phyloP scores from a whole-genome alignment of 768 basidiomycete genomes.

The Gloeostereum incarnatum region DNA sequence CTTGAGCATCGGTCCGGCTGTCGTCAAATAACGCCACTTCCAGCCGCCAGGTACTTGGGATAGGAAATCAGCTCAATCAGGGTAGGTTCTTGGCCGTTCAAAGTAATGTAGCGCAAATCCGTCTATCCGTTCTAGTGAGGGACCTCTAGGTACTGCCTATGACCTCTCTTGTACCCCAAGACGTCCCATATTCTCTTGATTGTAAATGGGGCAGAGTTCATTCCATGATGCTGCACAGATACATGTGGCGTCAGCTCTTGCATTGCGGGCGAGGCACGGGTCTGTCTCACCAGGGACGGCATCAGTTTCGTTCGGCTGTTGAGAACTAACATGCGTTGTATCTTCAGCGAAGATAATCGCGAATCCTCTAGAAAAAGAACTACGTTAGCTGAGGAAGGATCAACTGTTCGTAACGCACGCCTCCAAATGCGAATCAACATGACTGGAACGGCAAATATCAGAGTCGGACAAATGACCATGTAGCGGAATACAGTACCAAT shows the following conservation, averaged over 20 bases:
- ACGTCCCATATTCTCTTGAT: too few species aligned
- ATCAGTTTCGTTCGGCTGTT: slow-evolving; percentile 3
- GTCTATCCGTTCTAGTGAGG: too few species aligned
- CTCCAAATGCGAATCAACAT: slow-evolving; percentile 34
- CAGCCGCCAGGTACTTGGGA: too few species aligned
- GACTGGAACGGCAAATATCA: slow-evolving; percentile 12
- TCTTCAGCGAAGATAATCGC: slow-evolving; percentile 26
- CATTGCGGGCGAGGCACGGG: not conserved
- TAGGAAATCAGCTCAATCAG: too few species aligned
- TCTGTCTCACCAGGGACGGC: slow-evolving; percentile 14
- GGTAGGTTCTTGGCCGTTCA: too few species aligned
- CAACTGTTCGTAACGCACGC: slow-evolving; percentile 7
- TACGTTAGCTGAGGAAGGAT: not conserved
- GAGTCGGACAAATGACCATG: slow-evolving; percentile 8
- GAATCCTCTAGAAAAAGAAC: slow-evolving; percentile 16
- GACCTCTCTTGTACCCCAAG: too few species aligned
- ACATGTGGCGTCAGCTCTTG: slow-evolving; percentile 1
- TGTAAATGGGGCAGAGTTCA: slow-evolving; percentile 7
- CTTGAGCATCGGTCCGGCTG: too few species aligned
- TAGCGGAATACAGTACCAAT: slow-evolving; percentile 27
- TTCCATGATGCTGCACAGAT: slow-evolving; percentile 10
- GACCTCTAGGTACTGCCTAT: too few species aligned
- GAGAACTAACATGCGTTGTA: slow-evolving; percentile 1
- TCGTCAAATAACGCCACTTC: too few species aligned
- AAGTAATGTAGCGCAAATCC: too few species aligned